Conservation (phyloP, 2,329 filamentous ascomycete genomes). For the Colletotrichum caudatum region DNA sequence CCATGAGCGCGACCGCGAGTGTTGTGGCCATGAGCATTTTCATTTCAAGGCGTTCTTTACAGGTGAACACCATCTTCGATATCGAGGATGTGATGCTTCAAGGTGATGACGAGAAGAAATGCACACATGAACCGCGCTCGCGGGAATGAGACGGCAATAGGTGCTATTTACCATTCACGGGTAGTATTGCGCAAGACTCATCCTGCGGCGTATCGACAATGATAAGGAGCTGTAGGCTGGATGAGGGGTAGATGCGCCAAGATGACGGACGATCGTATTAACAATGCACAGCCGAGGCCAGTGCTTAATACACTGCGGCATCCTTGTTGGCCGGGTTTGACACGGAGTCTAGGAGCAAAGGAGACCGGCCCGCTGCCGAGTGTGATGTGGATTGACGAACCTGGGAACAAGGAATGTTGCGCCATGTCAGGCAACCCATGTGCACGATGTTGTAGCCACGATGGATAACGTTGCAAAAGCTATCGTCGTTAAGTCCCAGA, state of each 20-base stretch:
- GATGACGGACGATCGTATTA: not conserved
- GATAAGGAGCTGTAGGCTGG: not conserved
- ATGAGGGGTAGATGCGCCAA: slow-evolving; percentile 14
- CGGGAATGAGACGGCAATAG: not conserved
- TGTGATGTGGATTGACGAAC: not conserved
- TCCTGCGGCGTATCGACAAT: not conserved
- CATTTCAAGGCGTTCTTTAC: not conserved
- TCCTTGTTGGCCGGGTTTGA: not conserved
- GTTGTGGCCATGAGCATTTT: not conserved
- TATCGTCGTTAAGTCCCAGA: no score
- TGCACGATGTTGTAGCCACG: not conserved
- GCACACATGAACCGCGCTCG: not conserved
- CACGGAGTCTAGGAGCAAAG: not conserved
- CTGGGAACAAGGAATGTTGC: not conserved
- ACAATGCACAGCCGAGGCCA: not conserved
- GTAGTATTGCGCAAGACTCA: slow-evolving; percentile 6
- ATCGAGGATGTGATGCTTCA: no score
- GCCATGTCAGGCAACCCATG: not conserved
- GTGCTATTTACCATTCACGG: slow-evolving; percentile 2
- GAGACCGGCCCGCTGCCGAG: not conserved
- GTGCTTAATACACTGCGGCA: not conserved
- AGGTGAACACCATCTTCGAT: not conserved
- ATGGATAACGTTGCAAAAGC: not conserved
- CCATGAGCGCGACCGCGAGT: not conserved
- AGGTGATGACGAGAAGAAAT: not conserved